phyloP scores from a whole-genome alignment of 495 filamentous ascomycete genomes.

The Aspergillus panamensis region DNA sequence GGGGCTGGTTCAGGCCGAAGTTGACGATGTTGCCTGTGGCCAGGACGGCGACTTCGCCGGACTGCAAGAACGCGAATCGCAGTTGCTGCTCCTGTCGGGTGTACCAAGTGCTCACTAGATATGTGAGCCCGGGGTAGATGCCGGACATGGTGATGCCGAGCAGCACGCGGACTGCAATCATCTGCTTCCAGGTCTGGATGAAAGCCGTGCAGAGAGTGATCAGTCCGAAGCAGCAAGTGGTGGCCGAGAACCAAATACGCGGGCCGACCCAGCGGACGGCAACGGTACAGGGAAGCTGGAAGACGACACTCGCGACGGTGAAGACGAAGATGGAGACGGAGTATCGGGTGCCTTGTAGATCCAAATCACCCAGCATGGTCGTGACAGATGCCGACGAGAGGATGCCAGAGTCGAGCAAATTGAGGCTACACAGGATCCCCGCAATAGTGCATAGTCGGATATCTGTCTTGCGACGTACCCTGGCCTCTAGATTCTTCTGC shows the following conservation, averaged over 20 bases:
- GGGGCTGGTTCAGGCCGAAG: conserved; percentile 62
- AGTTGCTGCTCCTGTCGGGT: conserved; percentile 68
- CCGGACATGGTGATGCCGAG: conserved; percentile 66
- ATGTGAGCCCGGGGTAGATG: conserved; percentile 68
- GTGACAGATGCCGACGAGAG: conserved; percentile 75
- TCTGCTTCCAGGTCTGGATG: conserved; percentile 61
- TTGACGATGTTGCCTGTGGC: conserved; percentile 72
- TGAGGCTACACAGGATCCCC: conserved; percentile 67
- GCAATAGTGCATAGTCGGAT: conserved; percentile 72
- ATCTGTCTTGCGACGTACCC: conserved; percentile 64
- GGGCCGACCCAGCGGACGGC: conserved; percentile 67
- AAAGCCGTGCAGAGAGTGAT: conserved; percentile 73
- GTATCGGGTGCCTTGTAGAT: conserved; percentile 61
- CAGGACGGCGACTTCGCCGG: conserved; percentile 62
- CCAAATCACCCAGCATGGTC: conserved; percentile 64
- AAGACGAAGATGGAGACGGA: conserved; percentile 77
- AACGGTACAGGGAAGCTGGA: conserved; percentile 71
- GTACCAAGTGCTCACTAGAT: conserved; percentile 73
- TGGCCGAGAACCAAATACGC: conserved; percentile 62
- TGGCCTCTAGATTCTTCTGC: conserved; percentile 28
- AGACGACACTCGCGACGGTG: conserved; percentile 69
- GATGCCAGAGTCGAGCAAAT: conserved; percentile 72
- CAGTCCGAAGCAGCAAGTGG: conserved; percentile 66
- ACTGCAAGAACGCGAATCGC: conserved; percentile 70
- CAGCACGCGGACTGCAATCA: conserved; percentile 68